phyloP scores from a whole-genome alignment of 2,329 filamentous ascomycete species.

The Stachybotrys echinatus region DNA sequence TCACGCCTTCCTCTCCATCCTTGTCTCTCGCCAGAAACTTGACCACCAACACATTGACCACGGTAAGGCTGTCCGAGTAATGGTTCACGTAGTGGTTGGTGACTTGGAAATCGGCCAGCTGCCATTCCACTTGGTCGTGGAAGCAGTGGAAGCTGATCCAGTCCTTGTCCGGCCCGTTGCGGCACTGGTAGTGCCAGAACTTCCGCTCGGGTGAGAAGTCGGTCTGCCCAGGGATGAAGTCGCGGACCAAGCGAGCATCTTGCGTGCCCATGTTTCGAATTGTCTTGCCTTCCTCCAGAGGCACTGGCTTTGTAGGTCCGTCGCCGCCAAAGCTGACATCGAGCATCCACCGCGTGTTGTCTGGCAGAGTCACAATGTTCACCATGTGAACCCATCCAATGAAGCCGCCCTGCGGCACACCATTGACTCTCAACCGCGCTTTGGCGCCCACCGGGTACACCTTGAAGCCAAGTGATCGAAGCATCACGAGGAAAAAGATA shows the following conservation, averaged over 20 bases:
- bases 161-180: constrained; percentile 35
- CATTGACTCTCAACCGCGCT: constrained; percentile 32
- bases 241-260: constrained; percentile 47
- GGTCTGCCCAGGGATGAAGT: constrained; percentile 40
- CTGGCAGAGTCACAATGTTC: constrained; percentile 51
- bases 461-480: constrained; percentile 43
- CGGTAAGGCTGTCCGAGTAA: constrained; percentile 46
- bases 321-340: constrained; percentile 64
- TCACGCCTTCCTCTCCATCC: constrained; percentile 32
- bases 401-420: constrained; percentile 35
- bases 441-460: constrained; percentile 53
- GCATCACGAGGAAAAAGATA: constrained; percentile 49
- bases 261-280: constrained; percentile 48
- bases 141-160: constrained; percentile 64
- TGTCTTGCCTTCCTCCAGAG: constrained; percentile 37
- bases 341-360: constrained; percentile 42
- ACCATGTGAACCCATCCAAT: constrained; percentile 55
- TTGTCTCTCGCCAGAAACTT: constrained; percentile 43
- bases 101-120: constrained; percentile 54
- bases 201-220: constrained; percentile 32
- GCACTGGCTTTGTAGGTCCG: constrained; percentile 52
- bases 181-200: constrained; percentile 60
- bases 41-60: constrained; percentile 44
- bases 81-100: constrained; percentile 54
- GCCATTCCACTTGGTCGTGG: constrained; percentile 54